phyloP scores from a whole-genome alignment of 352 stramenopile genomes.

The Phytopythium vexans region DNA sequence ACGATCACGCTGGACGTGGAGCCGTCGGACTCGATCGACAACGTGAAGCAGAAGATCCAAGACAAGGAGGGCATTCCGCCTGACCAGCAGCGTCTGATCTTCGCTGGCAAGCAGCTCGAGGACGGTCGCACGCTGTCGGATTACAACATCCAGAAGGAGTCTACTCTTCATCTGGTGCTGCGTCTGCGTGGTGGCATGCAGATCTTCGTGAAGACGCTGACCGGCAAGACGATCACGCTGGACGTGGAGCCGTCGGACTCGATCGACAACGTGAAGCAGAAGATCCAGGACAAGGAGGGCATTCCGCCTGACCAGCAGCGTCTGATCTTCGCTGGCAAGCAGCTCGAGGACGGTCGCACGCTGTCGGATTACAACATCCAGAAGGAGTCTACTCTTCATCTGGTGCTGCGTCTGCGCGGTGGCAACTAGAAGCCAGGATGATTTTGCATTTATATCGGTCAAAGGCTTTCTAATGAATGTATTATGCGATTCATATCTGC shows the following conservation, averaged over 20 bases:
- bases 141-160: constrained; percentile 98
- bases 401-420: too few species aligned
- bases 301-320: constrained; percentile 93
- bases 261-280: too few species aligned
- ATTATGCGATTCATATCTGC: constrained; percentile 6
- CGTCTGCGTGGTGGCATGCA: constrained; percentile 92
- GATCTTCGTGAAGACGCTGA: too few species aligned
- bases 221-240: too few species aligned
- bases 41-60: constrained; percentile 99
- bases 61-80: constrained; percentile 99
- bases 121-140: constrained; percentile 92
- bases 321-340: constrained; percentile 95
- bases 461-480: constrained; percentile 5
- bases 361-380: constrained; percentile 96
- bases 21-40: too few species aligned
- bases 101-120: constrained; percentile 99
- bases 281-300: too few species aligned
- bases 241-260: too few species aligned
- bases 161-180: constrained; percentile 95
- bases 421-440: constrained; percentile 31
- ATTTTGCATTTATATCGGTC: not conserved
- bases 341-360: constrained; percentile 94
- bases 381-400: too few species aligned
- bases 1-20: too few species aligned
- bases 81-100: constrained; percentile 99